Base-by-base conservation (phyloP, 805 yeast species). In the Wickerhamiella azymoides region DNA sequence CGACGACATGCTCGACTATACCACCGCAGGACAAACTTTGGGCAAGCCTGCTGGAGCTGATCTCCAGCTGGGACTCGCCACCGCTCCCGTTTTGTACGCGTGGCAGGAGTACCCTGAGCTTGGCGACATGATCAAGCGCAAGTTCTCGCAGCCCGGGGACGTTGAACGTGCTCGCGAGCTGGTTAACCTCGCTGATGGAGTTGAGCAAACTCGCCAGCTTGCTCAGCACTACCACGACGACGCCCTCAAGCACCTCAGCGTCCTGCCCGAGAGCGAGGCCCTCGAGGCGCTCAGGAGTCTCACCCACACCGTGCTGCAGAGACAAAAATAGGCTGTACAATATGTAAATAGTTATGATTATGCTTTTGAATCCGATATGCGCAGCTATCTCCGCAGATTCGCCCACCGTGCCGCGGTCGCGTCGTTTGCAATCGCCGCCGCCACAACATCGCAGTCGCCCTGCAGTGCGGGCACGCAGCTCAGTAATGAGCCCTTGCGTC, bases 41-140 rank as follows among this genome's bases (percentile, higher is more conserved):
- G 98, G 98, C 32, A 92, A 92, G 62, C 97, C 98, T 2, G 80
- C 94, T 8, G 94, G 92, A 55, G 96, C 96, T 3, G 98, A 92
- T 65, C 71, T 92, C 54, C 77, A 88, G 61, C 69, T 92, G 38
- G 98, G 98, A 0, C 72, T 92, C 54, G 97, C 97, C 1, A 92
- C 98, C 0, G 97, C 96, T 0, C 98, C 98, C 1, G 86, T 89
- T 2, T 67, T 92, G 46, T 92, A 73, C 63, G 97, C 98, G 1
- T 92, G 98, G 98, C 78, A 75, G 57, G 76, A 80, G 56, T 77
- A 76, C 56, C 94, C 95, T 0, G 81, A 79, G 48, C 69, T 92
- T 40, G 97, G 96, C 2, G 78, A 76, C 32, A 63, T 89, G 56
- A 86, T 92, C 54, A 77, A 76, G 19, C 74, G 97, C 49, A 85